Conservation (phyloP, 257 asterid genomes). For the Jaltomata sinuosa region DNA sequence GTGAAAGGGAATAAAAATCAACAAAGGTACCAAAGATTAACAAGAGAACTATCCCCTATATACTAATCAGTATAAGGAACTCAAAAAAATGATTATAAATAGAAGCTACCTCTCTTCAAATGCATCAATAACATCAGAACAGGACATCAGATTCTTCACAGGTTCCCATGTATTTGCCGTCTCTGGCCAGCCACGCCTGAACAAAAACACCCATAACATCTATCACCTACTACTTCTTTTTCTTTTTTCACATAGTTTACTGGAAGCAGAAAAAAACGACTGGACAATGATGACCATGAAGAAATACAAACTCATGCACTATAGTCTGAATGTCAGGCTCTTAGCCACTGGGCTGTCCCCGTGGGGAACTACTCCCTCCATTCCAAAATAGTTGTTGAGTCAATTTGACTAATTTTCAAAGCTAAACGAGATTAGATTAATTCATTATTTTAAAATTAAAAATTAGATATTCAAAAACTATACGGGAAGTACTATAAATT, state of each 20-base stretch:
- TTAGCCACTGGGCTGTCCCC: neutral
- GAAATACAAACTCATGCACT: neutral
- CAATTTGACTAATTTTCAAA: no score
- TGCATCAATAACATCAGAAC: slow-evolving; percentile 60
- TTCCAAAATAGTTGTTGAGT: no score
- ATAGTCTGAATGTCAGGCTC: neutral
- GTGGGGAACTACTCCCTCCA: neutral
- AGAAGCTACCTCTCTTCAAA: slow-evolving; percentile 67
- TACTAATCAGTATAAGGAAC: neutral
- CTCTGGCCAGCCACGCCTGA: slow-evolving; percentile 96
- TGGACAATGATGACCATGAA: neutral
- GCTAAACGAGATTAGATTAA: no score
- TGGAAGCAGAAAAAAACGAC: neutral
- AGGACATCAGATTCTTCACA: slow-evolving; percentile 46
- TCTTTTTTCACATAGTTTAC: neutral
- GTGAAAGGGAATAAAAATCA: slow-evolving; percentile 4
- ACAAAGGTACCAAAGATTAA: slow-evolving; percentile 1
- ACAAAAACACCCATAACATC: slow-evolving; percentile 9
- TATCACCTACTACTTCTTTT: slow-evolving; percentile 10
- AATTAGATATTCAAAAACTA: no score
- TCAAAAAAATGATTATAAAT: slow-evolving; percentile 3
- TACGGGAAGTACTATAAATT: no score
- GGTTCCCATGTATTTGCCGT: slow-evolving; percentile 95
- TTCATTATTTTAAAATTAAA: no score
- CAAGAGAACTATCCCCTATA: neutral